phyloP scores from a whole-genome alignment of 495 filamentous ascomycete species.

The Annulohypoxylon bovei region DNA sequence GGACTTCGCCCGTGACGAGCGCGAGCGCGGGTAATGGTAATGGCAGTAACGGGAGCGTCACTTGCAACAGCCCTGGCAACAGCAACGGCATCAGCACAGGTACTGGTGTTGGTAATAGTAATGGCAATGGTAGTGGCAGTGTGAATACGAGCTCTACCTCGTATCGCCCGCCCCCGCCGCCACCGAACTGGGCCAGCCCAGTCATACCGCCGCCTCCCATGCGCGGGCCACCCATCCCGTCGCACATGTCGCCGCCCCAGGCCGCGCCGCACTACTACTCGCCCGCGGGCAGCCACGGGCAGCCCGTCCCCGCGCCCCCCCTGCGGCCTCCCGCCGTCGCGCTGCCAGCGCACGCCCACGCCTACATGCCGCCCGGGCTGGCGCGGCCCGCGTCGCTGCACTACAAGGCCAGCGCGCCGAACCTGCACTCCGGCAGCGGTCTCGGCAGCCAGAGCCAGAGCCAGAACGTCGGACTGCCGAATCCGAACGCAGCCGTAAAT shows the following conservation, averaged over 20 bases:
- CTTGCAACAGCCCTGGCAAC: neutral
- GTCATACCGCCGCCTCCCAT: conserved; percentile 21
- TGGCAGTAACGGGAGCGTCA: neutral
- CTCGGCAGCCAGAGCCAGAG: too few species aligned
- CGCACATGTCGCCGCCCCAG: conserved; percentile 1
- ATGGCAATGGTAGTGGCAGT: neutral
- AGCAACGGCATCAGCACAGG: neutral
- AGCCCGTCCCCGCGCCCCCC: neutral
- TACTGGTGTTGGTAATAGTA: neutral
- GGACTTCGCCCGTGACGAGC: neutral
- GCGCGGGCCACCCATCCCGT: neutral
- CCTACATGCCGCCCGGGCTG: too few species aligned
- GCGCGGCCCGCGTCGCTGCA: neutral
- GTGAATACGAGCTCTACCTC: neutral
- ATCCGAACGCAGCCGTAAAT: neutral
- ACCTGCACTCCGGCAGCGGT: neutral
- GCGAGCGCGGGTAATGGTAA: too few species aligned
- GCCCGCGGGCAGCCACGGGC: neutral
- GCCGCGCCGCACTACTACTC: conserved; percentile 3
- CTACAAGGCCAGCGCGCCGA: conserved; percentile 19
- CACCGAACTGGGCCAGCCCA: conserved; percentile 17
- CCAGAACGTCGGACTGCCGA: too few species aligned
- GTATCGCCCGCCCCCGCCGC: conserved; percentile 30
- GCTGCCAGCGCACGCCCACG: too few species aligned
- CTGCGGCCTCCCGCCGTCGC: neutral